phyloP scores from a whole-genome alignment of 352 stramenopile genomes.

The Globisporangium canariense region DNA sequence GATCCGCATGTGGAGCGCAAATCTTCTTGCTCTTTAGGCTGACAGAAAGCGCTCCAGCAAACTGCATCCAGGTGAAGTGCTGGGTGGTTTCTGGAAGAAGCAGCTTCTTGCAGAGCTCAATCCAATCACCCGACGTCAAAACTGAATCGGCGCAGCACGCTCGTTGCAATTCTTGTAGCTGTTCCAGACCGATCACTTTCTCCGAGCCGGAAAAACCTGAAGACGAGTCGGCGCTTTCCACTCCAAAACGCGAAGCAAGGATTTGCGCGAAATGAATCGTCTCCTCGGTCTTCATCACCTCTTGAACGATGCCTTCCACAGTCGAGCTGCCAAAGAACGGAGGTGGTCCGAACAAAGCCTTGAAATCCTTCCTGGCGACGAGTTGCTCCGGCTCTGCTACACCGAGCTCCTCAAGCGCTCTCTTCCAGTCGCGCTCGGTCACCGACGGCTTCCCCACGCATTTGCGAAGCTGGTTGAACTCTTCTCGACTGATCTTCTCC shows the following conservation, averaged over 20 bases:
- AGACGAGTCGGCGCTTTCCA: not conserved
- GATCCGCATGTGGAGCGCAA: conserved; percentile 26
- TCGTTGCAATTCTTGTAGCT: conserved; percentile 33
- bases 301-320: conserved; percentile 36
- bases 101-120: conserved; percentile 33
- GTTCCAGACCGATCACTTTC: conserved; percentile 32
- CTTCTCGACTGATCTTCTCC: conserved; percentile 15
- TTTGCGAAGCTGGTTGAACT: conserved; percentile 42
- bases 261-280: conserved; percentile 42
- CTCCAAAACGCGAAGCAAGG: conserved; percentile 34
- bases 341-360: conserved; percentile 48
- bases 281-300: conserved; percentile 42
- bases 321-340: conserved; percentile 49
- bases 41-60: conserved; percentile 31
- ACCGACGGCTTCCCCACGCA: conserved; percentile 32
- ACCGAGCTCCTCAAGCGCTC: conserved; percentile 38
- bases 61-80: conserved; percentile 48
- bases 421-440: conserved; percentile 28
- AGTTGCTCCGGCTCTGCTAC: conserved; percentile 10
- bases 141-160: conserved; percentile 27
- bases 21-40: conserved; percentile 31
- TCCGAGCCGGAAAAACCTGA: not conserved
- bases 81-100: conserved; percentile 14
- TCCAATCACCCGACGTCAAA: conserved; percentile 26
- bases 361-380: conserved; percentile 40